Evolutionary conservation across 2,329 filamentous ascomycete genomes (phyloP).

Genomic region (Sporothrix curviconia): DNA sequence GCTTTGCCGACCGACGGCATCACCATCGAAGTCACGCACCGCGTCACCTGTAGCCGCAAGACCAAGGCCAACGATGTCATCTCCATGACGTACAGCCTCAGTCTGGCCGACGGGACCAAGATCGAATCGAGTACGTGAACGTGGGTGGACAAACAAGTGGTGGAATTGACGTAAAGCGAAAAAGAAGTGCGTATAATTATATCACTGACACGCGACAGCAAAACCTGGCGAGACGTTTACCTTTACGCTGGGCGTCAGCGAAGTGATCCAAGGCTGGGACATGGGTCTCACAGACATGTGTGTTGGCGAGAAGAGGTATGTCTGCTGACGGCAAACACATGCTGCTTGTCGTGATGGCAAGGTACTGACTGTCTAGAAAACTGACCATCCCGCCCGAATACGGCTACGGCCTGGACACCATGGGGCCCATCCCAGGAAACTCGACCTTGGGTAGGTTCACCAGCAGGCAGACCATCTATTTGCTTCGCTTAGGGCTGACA

Average conservation of each 20-base stretch:
- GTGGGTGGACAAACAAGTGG: accelerated
- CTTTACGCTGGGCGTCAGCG: not conserved
- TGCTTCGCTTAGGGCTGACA: not conserved
- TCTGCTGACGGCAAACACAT: not conserved
- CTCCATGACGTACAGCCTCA: not conserved
- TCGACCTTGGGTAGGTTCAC: constrained; percentile 4
- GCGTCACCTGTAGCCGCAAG: not conserved
- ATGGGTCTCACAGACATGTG: not conserved
- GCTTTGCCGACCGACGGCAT: not conserved
- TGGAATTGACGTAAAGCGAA: too few relatives aligned
- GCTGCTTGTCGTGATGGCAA: not conserved
- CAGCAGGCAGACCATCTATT: too few relatives aligned
- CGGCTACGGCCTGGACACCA: not conserved
- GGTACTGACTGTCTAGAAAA: not conserved
- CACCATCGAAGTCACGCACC: not conserved
- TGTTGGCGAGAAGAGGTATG: constrained; percentile 2
- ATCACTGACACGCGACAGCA: not conserved
- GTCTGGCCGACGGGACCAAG: not conserved
- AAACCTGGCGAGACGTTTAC: not conserved
- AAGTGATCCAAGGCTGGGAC: constrained; percentile 5
- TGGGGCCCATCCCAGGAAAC: not conserved
- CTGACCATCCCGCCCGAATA: constrained; percentile 1
- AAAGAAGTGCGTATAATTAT: too few relatives aligned
- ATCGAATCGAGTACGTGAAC: not conserved
- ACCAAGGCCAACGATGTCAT: not conserved